Evolutionary conservation across 2,329 filamentous ascomycete genomes (phyloP), one percentile per base, ranked within the genome.

Genomic region (Phaeophleospora eucalypticola): DNA sequence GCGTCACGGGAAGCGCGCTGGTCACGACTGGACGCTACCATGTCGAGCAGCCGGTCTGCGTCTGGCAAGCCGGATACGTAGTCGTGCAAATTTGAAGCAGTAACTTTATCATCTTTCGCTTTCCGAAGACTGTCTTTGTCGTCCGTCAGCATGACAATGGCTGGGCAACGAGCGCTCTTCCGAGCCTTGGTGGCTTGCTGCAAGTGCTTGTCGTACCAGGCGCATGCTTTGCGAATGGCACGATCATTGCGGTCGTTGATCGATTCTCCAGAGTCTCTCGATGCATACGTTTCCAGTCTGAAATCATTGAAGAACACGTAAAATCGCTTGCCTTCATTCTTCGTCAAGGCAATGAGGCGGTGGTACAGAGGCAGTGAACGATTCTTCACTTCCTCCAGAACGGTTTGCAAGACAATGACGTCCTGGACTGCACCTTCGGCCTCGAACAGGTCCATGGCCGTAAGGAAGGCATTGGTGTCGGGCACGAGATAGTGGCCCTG

Each of bases 271-370:
- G 77, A 68, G 16, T 83, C 79, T 52, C 93, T 79, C 20, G 79
- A 72, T 39, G 96, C 81, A 63, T 95, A 87, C 0, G 93, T 98
- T 68, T 98, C 94, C 33, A 90, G 75, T 42, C 91, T 81, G 65
- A 98, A 98, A 61, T 98, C 93, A 67, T 98, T 98, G 80, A 97
- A 97, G 68, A 98, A 98, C 43, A 98, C 88, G 64, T 97, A 96
- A 66, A 95, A 97, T 45, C 91, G 83, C 75, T 98, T 98, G 56
- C 95, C 89, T 60, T 95, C 89, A 63, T 91, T 95, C 70, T 91
- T 95, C 33, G 90, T 95, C 54, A 98, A 75, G 17, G 86, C 83
- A 57, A 97, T 82, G 41, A 98, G 75, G 33, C 93, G 87, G 68
- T 96, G 96, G 73, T 97, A 98, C 32, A 98, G 80, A 35, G 93